Evolutionary conservation across 2,329 filamentous ascomycete species (phyloP).

Genomic region (Epichloe gansuensis): DNA sequence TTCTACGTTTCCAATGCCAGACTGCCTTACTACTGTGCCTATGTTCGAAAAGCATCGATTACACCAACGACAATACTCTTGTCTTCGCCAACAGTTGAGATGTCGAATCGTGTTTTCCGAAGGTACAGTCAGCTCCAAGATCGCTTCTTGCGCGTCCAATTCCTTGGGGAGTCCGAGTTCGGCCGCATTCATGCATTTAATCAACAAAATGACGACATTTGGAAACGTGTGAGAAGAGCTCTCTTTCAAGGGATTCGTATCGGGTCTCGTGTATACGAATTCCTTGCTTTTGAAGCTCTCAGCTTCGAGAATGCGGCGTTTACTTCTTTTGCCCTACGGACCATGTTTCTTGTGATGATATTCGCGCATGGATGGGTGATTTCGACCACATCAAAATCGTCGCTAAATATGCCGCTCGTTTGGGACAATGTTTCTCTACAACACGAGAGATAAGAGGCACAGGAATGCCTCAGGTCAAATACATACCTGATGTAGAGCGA

Average conservation of each 20-base stretch:
- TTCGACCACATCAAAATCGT: constrained; percentile 71
- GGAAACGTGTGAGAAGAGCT: constrained; percentile 58
- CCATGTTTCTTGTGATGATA: constrained; percentile 57
- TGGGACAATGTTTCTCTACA: constrained; percentile 94
- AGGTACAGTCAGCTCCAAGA: constrained; percentile 57
- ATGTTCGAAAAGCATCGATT: constrained; percentile 63
- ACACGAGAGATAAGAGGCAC: constrained; percentile 62
- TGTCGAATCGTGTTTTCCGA: constrained; percentile 76
- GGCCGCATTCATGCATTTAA: constrained; percentile 44
- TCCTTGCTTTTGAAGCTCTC: constrained; percentile 89
- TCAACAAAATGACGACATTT: constrained; percentile 55
- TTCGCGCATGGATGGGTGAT: constrained; percentile 76
- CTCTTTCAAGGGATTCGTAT: constrained; percentile 70
- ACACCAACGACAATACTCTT: constrained; percentile 78
- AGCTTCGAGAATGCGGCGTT: constrained; percentile 81
- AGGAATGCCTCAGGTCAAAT: constrained; percentile 43
- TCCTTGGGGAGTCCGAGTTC: constrained; percentile 63
- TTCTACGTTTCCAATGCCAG: constrained; percentile 34
- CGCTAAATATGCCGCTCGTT: constrained; percentile 79
- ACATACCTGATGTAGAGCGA: constrained; percentile 58
- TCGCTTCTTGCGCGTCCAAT: constrained; percentile 79
- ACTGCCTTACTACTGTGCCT: constrained; percentile 60
- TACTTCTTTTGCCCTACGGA: constrained; percentile 78
- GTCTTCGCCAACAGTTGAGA: constrained; percentile 66
- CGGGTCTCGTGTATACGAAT: constrained; percentile 72